phyloP scores from a whole-genome alignment of 2,329 filamentous ascomycete genomes.

The Ascochyta pisi region DNA sequence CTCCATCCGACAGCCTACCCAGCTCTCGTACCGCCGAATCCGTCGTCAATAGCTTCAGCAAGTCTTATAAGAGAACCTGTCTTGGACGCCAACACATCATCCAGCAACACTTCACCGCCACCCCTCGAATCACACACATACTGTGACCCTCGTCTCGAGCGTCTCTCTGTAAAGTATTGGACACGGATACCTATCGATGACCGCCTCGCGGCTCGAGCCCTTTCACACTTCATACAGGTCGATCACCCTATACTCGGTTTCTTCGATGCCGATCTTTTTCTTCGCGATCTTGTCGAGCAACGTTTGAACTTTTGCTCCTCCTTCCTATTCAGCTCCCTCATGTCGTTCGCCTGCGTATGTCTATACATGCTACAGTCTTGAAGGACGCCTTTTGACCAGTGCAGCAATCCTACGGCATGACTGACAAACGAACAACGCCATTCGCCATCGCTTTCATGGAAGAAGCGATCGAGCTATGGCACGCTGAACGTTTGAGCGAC shows the following conservation, averaged over 20 bases:
- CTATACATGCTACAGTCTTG: too few relatives aligned
- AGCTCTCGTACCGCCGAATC: background rate
- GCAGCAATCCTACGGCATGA: constrained; percentile 13
- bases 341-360: constrained; percentile 20
- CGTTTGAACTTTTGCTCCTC: constrained; percentile 16
- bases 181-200: constrained; percentile 12
- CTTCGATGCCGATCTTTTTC: constrained; percentile 14
- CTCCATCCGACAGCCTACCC: constrained; percentile 9
- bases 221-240: constrained; percentile 8
- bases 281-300: constrained; percentile 10
- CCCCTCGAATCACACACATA: background rate
- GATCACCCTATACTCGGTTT: constrained; percentile 14
- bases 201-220: constrained; percentile 6
- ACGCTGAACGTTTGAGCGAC: constrained; percentile 11
- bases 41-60: background rate
- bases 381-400: constrained; percentile 1
- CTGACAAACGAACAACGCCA: background rate
- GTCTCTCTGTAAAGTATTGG: constrained; percentile 15
- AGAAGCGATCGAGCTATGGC: constrained; percentile 14
- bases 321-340: constrained; percentile 15
- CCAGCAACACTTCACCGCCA: background rate
- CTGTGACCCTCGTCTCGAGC: constrained; percentile 10
- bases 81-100: background rate
- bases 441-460: constrained; percentile 2
- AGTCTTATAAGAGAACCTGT: background rate